A percentile compares a stretch with the other conserved stretches of the same genome.
phyloP scores from a whole-genome alignment of 2,329 filamentous ascomycete species.

The Cryphonectria nitschkei region DNA sequence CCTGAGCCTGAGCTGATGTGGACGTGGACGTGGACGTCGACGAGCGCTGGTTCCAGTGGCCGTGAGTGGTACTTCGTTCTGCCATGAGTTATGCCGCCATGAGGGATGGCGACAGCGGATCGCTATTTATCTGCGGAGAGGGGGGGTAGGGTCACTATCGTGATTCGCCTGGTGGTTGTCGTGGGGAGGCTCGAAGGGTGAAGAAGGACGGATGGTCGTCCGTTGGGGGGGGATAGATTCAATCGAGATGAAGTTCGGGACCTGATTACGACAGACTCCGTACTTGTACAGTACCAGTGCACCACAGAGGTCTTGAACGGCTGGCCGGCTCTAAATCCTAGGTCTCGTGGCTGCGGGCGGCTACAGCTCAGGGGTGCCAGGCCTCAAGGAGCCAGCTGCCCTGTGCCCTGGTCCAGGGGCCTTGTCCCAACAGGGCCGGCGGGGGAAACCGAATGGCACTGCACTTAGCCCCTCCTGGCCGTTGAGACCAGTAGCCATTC shows the following conservation, averaged over 20 bases:
- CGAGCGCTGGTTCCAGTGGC: slow-evolving; percentile 47
- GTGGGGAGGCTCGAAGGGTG: slow-evolving; percentile 2
- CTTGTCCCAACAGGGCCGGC: neutral
- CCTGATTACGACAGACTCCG: slow-evolving; percentile 1
- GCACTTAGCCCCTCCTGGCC: neutral
- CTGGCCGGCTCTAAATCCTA: neutral
- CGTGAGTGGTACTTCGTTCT: slow-evolving; percentile 56
- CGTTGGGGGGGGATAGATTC: neutral
- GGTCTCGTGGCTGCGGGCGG: neutral
- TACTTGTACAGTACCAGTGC: neutral
- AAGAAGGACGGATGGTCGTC: neutral
- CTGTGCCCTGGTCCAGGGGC: neutral
- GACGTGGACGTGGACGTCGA: slow-evolving; percentile 48
- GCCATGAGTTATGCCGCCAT: slow-evolving; percentile 70
- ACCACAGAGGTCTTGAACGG: neutral
- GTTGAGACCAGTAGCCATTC: neutral
- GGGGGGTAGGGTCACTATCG: neutral
- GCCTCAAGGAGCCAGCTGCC: neutral
- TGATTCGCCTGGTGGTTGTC: neutral
- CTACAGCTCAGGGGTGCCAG: neutral
- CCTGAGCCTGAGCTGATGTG: slow-evolving; percentile 46
- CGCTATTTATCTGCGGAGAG: neutral
- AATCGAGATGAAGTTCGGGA: slow-evolving; percentile 4
- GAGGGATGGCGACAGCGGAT: slow-evolving; percentile 46
- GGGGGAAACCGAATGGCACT: neutral